A percentile compares a stretch with the other conserved stretches of the same genome.
These are phyloP conservation scores for Trichoderma koningii DNA, from an alignment of 2,329 filamentous ascomycete genomes.

Conservation along the genomic window DNA sequence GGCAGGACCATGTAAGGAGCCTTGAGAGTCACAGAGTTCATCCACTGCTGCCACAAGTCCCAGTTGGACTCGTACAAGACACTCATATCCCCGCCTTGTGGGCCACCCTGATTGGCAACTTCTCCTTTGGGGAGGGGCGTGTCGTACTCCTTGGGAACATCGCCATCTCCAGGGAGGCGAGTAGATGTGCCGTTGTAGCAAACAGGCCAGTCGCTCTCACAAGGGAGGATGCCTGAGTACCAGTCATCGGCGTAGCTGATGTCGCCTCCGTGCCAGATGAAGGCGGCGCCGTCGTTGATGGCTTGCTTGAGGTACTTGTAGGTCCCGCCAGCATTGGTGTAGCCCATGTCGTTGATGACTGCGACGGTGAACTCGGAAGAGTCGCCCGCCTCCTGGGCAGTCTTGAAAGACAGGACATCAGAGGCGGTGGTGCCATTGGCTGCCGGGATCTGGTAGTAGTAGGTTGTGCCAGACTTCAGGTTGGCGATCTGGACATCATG, in stretches of 20 bases:
- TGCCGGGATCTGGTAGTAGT: constrained; percentile 18
- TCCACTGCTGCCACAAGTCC: constrained; percentile 22
- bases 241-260: constrained; percentile 19
- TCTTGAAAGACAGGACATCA: constrained; percentile 10
- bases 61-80: constrained; percentile 16
- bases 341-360: constrained; percentile 14
- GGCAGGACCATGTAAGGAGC: constrained; percentile 17
- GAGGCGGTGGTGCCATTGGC: constrained; percentile 19
- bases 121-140: constrained; percentile 13
- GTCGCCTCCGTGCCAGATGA: constrained; percentile 19
- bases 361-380: constrained; percentile 9
- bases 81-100: constrained; percentile 12
- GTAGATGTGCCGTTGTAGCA: constrained; percentile 14
- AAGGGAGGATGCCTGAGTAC: constrained; percentile 8
- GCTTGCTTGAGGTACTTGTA: constrained; percentile 18
- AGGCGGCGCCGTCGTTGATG: not conserved
- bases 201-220: constrained; percentile 16
- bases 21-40: not conserved
- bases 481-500: constrained; percentile 18
- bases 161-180: constrained; percentile 3
- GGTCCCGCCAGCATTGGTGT: constrained; percentile 13
- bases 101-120: constrained; percentile 15
- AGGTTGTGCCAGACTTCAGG: constrained; percentile 1
- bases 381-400: constrained; percentile 8
- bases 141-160: constrained; percentile 5